Conservation (phyloP, 2,329 filamentous ascomycete genomes). For the Botrytis tulipae region DNA sequence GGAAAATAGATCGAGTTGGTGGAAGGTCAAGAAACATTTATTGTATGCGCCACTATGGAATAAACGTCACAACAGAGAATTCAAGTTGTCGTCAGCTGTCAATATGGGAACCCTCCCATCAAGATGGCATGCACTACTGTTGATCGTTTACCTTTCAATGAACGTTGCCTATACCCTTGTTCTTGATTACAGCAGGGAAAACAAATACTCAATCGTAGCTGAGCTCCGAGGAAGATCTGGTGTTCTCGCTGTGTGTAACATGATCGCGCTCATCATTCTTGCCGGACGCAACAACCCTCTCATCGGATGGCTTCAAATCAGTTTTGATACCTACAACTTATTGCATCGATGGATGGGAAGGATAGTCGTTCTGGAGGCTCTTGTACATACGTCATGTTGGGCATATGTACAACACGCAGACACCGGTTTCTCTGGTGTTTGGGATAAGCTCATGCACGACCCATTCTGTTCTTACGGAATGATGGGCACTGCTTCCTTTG, state of each 20-base stretch:
- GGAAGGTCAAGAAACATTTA: constrained; percentile 59
- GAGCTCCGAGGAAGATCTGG: constrained; percentile 85
- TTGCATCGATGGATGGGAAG: constrained; percentile 81
- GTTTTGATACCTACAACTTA: constrained; percentile 95
- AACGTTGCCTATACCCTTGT: constrained; percentile 63
- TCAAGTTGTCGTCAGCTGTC: constrained; percentile 58
- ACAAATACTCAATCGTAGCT: constrained; percentile 66
- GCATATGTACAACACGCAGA: constrained; percentile 66
- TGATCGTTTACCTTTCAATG: constrained; percentile 56
- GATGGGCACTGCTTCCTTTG: constrained; percentile 59
- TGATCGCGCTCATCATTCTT: constrained; percentile 86
- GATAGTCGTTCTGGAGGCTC: constrained; percentile 65
- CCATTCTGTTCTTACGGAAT: constrained; percentile 65
- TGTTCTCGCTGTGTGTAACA: constrained; percentile 80
- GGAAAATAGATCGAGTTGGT: constrained; percentile 55
- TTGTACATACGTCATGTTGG: constrained; percentile 73
- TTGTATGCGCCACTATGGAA: constrained; percentile 62
- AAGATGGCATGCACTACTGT: constrained; percentile 58
- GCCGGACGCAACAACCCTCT: constrained; percentile 92
- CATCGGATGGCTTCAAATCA: constrained; percentile 77
- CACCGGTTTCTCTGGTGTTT: constrained; percentile 60
- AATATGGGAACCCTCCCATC: constrained; percentile 65
- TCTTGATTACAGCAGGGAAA: constrained; percentile 57
- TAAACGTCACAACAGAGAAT: constrained; percentile 67
- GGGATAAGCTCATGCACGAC: constrained; percentile 52